phyloP scores from a whole-genome alignment of 192 early-diverging fungal species.

The Coemansia sp. region DNA sequence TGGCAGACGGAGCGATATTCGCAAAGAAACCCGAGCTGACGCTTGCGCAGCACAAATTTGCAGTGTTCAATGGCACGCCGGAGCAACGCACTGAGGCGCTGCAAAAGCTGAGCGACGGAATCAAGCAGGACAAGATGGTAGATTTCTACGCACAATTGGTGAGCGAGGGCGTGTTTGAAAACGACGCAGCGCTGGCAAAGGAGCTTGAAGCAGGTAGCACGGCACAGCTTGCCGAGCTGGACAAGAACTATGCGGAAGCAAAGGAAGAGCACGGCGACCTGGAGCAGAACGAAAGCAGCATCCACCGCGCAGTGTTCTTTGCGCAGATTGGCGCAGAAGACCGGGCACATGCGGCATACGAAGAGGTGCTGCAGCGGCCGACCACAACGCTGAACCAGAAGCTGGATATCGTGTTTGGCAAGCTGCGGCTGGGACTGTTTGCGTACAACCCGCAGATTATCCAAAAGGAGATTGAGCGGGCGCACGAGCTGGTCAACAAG shows the following conservation, averaged over 20 bases:
- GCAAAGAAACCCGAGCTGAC: slow-evolving; percentile 87
- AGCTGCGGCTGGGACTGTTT: slow-evolving; percentile 93
- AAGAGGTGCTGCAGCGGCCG: slow-evolving; percentile 79
- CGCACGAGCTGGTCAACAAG: slow-evolving; percentile 86
- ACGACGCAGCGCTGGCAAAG: slow-evolving; percentile 28
- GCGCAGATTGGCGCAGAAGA: slow-evolving; percentile 97
- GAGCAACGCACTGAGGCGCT: slow-evolving; percentile 66
- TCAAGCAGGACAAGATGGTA: slow-evolving; percentile 79
- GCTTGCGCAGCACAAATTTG: slow-evolving; percentile 79
- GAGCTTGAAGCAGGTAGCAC: slow-evolving; percentile 64
- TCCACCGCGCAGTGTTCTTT: slow-evolving; percentile 86
- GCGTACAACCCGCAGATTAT: slow-evolving; percentile 74
- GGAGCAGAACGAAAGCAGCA: slow-evolving; percentile 59
- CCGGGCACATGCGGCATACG: slow-evolving; percentile 80
- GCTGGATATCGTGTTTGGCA: slow-evolving; percentile 91
- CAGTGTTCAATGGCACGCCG: slow-evolving; percentile 69
- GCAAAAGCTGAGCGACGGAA: slow-evolving; percentile 64
- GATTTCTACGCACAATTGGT: slow-evolving; percentile 31
- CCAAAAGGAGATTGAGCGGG: slow-evolving; percentile 37
- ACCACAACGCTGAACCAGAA: slow-evolving; percentile 83
- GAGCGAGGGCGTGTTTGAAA: slow-evolving; percentile 21
- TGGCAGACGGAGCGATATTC: slow-evolving; percentile 62
- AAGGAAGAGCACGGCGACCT: slow-evolving; percentile 92
- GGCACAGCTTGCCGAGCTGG: slow-evolving; percentile 72
- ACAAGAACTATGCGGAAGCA: slow-evolving; percentile 84